These are phyloP conservation scores for Nakazawaea populi DNA, from an alignment of 805 yeast genomes.

Conservation along the genomic window DNA sequence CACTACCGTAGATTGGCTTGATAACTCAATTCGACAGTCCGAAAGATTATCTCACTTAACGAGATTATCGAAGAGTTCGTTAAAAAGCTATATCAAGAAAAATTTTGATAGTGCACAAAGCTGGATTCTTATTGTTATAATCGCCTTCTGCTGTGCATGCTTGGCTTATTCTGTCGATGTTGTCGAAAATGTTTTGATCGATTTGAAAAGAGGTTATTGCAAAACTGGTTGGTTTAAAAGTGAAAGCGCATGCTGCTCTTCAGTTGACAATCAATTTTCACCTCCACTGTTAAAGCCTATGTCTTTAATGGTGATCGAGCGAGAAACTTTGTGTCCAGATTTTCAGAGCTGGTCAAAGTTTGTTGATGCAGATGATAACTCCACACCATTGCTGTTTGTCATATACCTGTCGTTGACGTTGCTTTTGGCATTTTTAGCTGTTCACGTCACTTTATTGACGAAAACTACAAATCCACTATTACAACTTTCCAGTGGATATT, in stretches of 20 bases:
- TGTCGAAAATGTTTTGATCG: conserved; percentile 41
- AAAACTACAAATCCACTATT: conserved; percentile 29
- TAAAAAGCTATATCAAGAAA: conserved; percentile 14
- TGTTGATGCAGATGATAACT: conserved; percentile 11
- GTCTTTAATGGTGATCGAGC: background rate
- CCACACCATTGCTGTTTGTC: conserved; percentile 23
- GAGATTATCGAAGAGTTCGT: conserved; percentile 16
- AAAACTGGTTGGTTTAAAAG: conserved; percentile 35
- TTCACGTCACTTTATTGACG: conserved; percentile 38
- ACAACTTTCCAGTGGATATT: background rate
- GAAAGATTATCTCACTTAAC: conserved; percentile 32
- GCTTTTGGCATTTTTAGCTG: conserved; percentile 37
- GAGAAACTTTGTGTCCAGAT: conserved; percentile 22
- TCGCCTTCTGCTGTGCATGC: conserved; percentile 40
- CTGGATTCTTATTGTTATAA: conserved; percentile 43
- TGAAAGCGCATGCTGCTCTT: conserved; percentile 37
- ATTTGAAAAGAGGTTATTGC: conserved; percentile 49
- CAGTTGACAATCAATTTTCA: conserved; percentile 12
- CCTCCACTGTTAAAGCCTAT: background rate
- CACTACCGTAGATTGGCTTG: conserved; percentile 57
- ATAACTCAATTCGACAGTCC: conserved; percentile 39
- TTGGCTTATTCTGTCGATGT: conserved; percentile 44
- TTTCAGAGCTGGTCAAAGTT: conserved; percentile 42
- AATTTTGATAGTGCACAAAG: conserved; percentile 34
- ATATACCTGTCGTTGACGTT: conserved; percentile 33